These are phyloP conservation scores for Cicer pinnatifidum DNA, from an alignment of 306 rosid genomes.

Conservation along the genomic window DNA sequence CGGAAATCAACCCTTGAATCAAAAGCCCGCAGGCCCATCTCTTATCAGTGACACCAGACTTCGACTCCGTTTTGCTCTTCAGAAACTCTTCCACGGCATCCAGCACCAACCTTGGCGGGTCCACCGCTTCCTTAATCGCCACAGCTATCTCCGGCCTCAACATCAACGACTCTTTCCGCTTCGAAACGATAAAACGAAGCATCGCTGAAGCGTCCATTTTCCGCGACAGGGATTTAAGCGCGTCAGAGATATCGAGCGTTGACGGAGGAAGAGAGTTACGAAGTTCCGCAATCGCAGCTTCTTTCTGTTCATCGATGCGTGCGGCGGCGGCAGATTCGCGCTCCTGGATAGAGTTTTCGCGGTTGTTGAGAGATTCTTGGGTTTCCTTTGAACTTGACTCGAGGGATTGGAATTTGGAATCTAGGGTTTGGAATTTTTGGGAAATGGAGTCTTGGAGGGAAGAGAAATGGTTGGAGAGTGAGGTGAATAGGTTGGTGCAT, in stretches of 20 bases:
- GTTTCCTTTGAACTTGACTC: constrained; percentile 53
- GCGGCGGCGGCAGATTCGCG: constrained; percentile 63
- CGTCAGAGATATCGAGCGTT: constrained; percentile 48
- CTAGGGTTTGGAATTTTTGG: constrained; percentile 63
- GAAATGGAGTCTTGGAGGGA: constrained; percentile 60
- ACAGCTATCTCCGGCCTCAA: constrained; percentile 62
- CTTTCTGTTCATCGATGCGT: constrained; percentile 58
- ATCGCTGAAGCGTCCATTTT: constrained; percentile 68
- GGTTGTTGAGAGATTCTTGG: constrained; percentile 54
- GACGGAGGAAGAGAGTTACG: constrained; percentile 32
- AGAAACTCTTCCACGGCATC: constrained; percentile 67
- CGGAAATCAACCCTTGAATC: constrained; percentile 71
- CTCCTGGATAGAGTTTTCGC: constrained; percentile 63
- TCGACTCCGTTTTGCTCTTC: constrained; percentile 51
- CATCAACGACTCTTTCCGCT: constrained; percentile 70
- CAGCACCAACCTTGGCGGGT: constrained; percentile 65
- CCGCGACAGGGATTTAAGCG: constrained; percentile 61
- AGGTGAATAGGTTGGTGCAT: constrained; percentile 63
- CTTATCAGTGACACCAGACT: constrained; percentile 72
- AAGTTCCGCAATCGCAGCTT: constrained; percentile 61
- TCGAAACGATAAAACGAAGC: constrained; percentile 60
- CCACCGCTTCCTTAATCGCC: constrained; percentile 75
- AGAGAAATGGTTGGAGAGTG: constrained; percentile 57
- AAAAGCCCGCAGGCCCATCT: constrained; percentile 84
- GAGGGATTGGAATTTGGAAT: constrained; percentile 58